phyloP scores from a whole-genome alignment of 2,329 filamentous ascomycete genomes.

The Cordyceps sp. region DNA sequence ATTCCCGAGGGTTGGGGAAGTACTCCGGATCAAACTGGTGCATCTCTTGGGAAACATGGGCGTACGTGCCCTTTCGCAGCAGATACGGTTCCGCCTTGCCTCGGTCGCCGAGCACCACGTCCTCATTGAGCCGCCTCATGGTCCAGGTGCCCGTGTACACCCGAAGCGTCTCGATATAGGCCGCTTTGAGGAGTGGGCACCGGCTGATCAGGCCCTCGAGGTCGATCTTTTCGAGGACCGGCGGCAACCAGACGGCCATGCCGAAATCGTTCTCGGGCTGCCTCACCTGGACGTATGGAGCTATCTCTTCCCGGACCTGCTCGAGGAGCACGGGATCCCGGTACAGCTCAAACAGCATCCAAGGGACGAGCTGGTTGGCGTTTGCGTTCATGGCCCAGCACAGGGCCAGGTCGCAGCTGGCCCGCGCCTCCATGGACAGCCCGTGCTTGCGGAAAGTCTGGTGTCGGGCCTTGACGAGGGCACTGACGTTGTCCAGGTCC shows the following conservation, averaged over 20 bases:
- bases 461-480: conserved; percentile 14
- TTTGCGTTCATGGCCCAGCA: conserved; percentile 22
- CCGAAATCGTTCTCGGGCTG: conserved; percentile 20
- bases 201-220: conserved; percentile 16
- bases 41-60: conserved; percentile 15
- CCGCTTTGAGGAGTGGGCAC: conserved; percentile 21
- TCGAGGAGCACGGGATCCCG: conserved; percentile 19
- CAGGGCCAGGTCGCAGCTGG: conserved; percentile 16
- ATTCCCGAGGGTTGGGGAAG: conserved; percentile 17
- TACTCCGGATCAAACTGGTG: conserved; percentile 16
- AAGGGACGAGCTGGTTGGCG: conserved; percentile 19
- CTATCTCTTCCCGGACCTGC: conserved; percentile 21
- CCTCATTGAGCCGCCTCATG: conserved; percentile 14
- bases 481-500: conserved; percentile 18
- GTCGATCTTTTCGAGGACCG: conserved; percentile 17
- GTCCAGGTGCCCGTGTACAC: conserved; percentile 19
- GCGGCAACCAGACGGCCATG: conserved; percentile 16
- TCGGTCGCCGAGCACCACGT: conserved; percentile 13
- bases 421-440: conserved; percentile 14
- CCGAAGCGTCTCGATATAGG: conserved; percentile 22
- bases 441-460: conserved; percentile 12
- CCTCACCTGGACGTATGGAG: conserved; percentile 12
- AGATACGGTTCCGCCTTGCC: conserved; percentile 9
- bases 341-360: conserved; percentile 24
- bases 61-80: conserved; percentile 17